phyloP scores from a whole-genome alignment of 2,329 filamentous ascomycete species.

The Penicillium brevicompactum region DNA sequence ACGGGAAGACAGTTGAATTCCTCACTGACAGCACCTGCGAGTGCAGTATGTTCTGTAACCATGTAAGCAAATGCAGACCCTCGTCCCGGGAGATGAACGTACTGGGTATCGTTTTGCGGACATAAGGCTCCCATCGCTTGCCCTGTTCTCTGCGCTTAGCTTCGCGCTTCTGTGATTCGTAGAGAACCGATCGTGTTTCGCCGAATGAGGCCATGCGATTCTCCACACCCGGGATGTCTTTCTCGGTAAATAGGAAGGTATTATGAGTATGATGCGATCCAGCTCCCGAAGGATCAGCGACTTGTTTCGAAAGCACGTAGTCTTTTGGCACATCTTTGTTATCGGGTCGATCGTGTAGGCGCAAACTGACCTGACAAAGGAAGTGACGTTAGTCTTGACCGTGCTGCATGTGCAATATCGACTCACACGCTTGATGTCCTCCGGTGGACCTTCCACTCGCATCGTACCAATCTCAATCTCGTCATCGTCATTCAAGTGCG shows the following conservation, averaged over 20 bases:
- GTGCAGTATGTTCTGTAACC: slow-evolving; percentile 70
- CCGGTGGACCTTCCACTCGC: slow-evolving; percentile 59
- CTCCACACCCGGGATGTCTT: slow-evolving; percentile 79
- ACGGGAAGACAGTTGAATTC: slow-evolving; percentile 76
- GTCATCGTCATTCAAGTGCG: slow-evolving; percentile 73
- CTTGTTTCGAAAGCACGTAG: slow-evolving; percentile 76
- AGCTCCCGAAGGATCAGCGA: slow-evolving; percentile 47
- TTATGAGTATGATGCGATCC: slow-evolving; percentile 64
- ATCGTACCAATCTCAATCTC: slow-evolving; percentile 81
- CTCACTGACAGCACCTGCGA: slow-evolving; percentile 72
- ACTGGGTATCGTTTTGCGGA: slow-evolving; percentile 69
- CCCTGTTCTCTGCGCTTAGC: slow-evolving; percentile 50
- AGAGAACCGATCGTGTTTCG: slow-evolving; percentile 48
- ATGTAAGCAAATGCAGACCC: slow-evolving; percentile 2
- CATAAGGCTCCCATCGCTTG: slow-evolving; percentile 61
- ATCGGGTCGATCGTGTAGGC: slow-evolving; percentile 67
- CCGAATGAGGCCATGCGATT: slow-evolving; percentile 47
- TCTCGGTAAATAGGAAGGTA: slow-evolving; percentile 90
- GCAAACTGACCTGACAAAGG: slow-evolving; percentile 64
- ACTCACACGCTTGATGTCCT: slow-evolving; percentile 52
- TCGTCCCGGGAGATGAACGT: slow-evolving; percentile 5
- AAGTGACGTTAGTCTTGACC: slow-evolving; percentile 15
- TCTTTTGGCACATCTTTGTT: slow-evolving; percentile 82
- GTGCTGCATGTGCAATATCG: neutral
- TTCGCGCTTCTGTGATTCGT: slow-evolving; percentile 49